Percentiles rank a stretch among this genome's conserved stretches.
These are phyloP conservation scores for Talaromyces sp. DNA, from an alignment of 2,329 filamentous ascomycete genomes.

Conservation along the genomic window DNA sequence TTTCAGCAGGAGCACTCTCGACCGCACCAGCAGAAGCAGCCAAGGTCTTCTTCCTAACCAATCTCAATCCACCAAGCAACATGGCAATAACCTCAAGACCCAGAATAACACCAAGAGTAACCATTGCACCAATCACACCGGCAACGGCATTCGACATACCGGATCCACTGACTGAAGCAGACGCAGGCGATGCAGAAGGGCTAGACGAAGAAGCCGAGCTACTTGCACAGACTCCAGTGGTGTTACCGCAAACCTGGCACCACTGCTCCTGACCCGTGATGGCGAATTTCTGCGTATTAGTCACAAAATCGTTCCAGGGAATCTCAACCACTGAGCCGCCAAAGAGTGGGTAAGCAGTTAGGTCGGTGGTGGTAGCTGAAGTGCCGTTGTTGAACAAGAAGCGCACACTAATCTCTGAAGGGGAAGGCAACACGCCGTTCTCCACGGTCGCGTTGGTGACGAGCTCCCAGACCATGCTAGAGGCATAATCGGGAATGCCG, in stretches of 20 bases:
- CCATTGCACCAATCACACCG: slow-evolving; percentile 71
- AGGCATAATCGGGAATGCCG: slow-evolving; percentile 78
- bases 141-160: slow-evolving; percentile 66
- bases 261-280: slow-evolving; percentile 61
- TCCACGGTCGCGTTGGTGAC: slow-evolving; percentile 46
- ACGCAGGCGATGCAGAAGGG: slow-evolving; percentile 14
- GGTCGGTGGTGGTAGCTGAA: slow-evolving; percentile 40
- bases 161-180: slow-evolving; percentile 24
- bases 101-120: slow-evolving; percentile 60
- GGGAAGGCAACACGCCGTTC: slow-evolving; percentile 26
- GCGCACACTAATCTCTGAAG: slow-evolving; percentile 52
- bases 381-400: slow-evolving; percentile 62
- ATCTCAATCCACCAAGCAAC: slow-evolving; percentile 52
- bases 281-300: slow-evolving; percentile 60
- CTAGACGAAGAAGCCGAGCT: slow-evolving; percentile 17
- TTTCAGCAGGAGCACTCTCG: neutral
- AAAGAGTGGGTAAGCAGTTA: slow-evolving; percentile 55
- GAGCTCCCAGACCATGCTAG: slow-evolving; percentile 72
- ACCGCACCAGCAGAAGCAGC: neutral
- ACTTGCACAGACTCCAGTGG: slow-evolving; percentile 59
- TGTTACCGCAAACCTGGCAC: slow-evolving; percentile 72
- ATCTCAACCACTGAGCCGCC: slow-evolving; percentile 54
- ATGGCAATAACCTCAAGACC: slow-evolving; percentile 51
- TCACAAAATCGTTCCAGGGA: slow-evolving; percentile 64
- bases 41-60: slow-evolving; percentile 49